phyloP scores from a whole-genome alignment of 23 red algal genomes.

The Gracilaria gracilis region DNA sequence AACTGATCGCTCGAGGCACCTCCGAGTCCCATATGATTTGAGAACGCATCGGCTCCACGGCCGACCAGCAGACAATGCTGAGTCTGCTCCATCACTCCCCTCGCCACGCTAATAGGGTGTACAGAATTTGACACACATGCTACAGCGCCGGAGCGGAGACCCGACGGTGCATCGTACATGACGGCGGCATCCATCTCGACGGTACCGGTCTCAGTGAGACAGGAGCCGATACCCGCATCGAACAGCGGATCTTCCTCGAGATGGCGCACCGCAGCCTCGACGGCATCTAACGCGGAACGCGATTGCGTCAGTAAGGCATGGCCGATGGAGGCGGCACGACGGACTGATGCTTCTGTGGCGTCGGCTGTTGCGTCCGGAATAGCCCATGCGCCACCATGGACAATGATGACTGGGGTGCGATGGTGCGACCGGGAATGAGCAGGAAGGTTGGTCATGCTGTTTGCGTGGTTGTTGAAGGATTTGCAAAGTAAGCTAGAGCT shows the following conservation, averaged over 20 bases:
- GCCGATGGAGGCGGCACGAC: constrained; percentile 50
- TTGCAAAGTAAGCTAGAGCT: background rate
- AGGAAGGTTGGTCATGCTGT: constrained; percentile 12
- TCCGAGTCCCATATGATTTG: constrained; percentile 52
- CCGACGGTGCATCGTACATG: constrained; percentile 47
- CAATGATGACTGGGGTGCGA: constrained; percentile 57
- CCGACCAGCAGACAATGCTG: constrained; percentile 92
- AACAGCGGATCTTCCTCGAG: constrained; percentile 89
- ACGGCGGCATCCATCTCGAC: constrained; percentile 94
- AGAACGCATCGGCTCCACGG: constrained; percentile 81
- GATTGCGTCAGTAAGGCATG: constrained; percentile 45
- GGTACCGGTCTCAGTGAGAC: constrained; percentile 68
- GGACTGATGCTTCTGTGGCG: constrained; percentile 52
- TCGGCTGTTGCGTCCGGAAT: constrained; percentile 64
- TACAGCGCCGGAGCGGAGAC: constrained; percentile 74
- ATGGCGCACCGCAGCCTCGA: constrained; percentile 84
- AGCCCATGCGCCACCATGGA: constrained; percentile 87
- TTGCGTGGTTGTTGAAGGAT: background rate
- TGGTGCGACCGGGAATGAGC: background rate
- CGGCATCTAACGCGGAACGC: constrained; percentile 67
- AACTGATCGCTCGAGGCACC: constrained; percentile 40
- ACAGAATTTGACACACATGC: constrained; percentile 68
- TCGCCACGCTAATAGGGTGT: constrained; percentile 84
- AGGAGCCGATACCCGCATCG: constrained; percentile 89
- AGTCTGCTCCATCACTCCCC: constrained; percentile 84